Conservation (phyloP, 345 rosid genomes). For the Eucalyptus erythrocorys region DNA sequence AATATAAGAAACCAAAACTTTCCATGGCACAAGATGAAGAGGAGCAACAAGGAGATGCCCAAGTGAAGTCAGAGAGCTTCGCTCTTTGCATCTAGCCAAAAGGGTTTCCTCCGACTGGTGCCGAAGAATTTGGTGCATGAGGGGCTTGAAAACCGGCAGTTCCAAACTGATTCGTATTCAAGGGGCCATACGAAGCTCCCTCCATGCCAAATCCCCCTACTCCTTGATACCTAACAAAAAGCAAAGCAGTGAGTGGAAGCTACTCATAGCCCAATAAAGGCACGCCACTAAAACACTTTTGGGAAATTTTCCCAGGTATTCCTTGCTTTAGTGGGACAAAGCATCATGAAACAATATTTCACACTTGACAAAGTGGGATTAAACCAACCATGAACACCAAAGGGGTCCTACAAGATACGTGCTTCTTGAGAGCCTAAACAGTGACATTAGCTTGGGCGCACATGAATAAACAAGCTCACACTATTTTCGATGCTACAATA, state of each 20-base stretch:
- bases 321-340: not conserved
- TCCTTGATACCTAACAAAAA: conserved; percentile 24
- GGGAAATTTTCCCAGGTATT: not conserved
- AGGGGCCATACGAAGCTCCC: conserved; percentile 15
- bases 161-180: conserved; percentile 31
- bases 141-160: conserved; percentile 30
- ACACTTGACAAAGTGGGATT: not conserved
- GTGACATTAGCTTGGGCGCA: not conserved
- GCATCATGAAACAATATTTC: not conserved
- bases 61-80: not conserved
- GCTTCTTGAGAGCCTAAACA: not conserved
- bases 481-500: not conserved
- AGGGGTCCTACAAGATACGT: not conserved
- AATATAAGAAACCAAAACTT: conserved; percentile 11
- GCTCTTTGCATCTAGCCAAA: conserved; percentile 28
- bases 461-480: not conserved
- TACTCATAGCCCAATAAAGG: not conserved
- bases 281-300: not conserved
- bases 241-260: not conserved
- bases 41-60: conserved; percentile 29
- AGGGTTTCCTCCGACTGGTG: conserved; percentile 65
- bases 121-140: conserved; percentile 18
- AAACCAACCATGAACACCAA: not conserved
- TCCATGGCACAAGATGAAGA: conserved; percentile 2
- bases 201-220: conserved; percentile 20